Evolutionary conservation across 768 basidiomycete species (phyloP), one percentile per base, ranked within the genome.

Genomic region (Cytidiella melzeri): DNA sequence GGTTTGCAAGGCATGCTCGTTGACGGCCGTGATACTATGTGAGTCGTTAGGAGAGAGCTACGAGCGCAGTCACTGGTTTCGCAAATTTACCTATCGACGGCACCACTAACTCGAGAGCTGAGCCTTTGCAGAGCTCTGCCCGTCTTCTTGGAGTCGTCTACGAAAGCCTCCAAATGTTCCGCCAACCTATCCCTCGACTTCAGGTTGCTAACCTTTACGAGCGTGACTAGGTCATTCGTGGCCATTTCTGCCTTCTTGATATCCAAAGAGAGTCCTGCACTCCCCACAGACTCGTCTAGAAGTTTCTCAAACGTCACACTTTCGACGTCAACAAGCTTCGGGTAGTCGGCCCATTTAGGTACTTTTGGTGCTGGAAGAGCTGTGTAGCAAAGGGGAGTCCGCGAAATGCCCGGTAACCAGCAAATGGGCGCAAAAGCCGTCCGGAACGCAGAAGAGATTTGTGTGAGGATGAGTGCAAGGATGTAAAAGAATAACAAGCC

Each of bases 211-310:
- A 74, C 65, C 13, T 72, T 73, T 13, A 89, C 81, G 24, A 87
- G 69, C 4, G 77, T 73, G 12, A 77, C 67, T 45, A 91, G 70
- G 60, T 91, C 87, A 20, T 64, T 69, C 1, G 83, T 85, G 12
- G 86, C 88, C 76, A 89, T 81, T 56, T 89, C 83, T 12, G 85
- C 81, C 62, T 81, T 83, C 65, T 87, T 80, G 54, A 91, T 76
- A 48, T 86, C 78, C 39, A 86, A 60, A 4, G 84, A 78, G 30
- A 91, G 61, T 4, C 71, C 72, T 0, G 82, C 77, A 0, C 79
- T 76, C 2, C 82, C 80, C 0, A 74, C 70, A 0, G 81, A 71
- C 41, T 80, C 77, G 42, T 77, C 79, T 21, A 84, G 61, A 15
- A 89, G 64, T 54, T 84, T 71, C 46, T 80, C 83, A 48, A 89